Percentiles rank a stretch among this genome's conserved stretches.
These are phyloP conservation scores for Debaryomyces nepalensis DNA, from an alignment of 1,139 yeast genomes.

Conservation along the genomic window DNA sequence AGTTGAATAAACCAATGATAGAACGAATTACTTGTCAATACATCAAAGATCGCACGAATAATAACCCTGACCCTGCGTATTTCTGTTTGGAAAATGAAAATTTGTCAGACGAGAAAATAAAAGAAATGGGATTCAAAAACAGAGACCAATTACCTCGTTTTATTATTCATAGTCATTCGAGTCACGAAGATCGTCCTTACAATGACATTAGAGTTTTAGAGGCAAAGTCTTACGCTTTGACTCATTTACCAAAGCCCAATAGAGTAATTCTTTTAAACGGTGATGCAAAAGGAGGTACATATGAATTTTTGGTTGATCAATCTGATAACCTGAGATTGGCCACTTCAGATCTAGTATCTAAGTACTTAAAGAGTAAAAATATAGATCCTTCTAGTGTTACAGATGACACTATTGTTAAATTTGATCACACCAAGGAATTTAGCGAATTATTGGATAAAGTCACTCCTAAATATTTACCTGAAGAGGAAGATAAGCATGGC, in stretches of 20 bases:
- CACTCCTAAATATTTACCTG: slow-evolving; percentile 25
- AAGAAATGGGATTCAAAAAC: slow-evolving; percentile 26
- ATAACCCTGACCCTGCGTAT: slow-evolving; percentile 26
- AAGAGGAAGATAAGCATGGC: slow-evolving; percentile 28
- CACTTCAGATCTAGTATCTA: slow-evolving; percentile 27
- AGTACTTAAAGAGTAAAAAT: slow-evolving; percentile 21
- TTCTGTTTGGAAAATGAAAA: slow-evolving; percentile 28
- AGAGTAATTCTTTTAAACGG: slow-evolving; percentile 35
- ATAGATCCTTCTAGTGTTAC: slow-evolving; percentile 17
- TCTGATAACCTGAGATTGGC: slow-evolving; percentile 26
- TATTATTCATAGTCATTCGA: slow-evolving; percentile 30
- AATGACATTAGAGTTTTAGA: slow-evolving; percentile 35
- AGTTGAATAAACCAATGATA: slow-evolving; percentile 24
- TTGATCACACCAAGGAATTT: slow-evolving; percentile 29
- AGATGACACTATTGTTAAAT: slow-evolving; percentile 19
- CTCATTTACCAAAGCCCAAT: slow-evolving; percentile 36
- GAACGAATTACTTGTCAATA: slow-evolving; percentile 27
- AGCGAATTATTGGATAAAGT: slow-evolving; percentile 23
- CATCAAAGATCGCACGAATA: slow-evolving; percentile 24
- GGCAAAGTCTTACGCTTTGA: slow-evolving; percentile 33
- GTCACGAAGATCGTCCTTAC: slow-evolving; percentile 32
- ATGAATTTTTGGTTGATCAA: slow-evolving; percentile 36
- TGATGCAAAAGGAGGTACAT: slow-evolving; percentile 30
- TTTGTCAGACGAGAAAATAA: slow-evolving; percentile 26
- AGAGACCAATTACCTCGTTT: slow-evolving; percentile 35